These are phyloP conservation scores for Arabidopsis lyrata DNA, from an alignment of 441 rosid genomes.

Conservation along the genomic window DNA sequence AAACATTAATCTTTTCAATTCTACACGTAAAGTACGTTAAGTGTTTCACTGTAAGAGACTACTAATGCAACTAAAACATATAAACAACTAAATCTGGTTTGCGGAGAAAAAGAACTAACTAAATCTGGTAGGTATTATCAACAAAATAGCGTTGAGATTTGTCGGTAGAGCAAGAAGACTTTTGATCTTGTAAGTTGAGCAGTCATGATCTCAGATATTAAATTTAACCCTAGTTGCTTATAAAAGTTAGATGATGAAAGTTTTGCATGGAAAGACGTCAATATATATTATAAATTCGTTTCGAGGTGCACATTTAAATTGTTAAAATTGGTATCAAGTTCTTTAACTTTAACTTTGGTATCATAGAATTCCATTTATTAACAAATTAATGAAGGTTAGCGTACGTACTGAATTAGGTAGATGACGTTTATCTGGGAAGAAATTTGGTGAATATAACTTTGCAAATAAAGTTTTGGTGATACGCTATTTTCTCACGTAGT, in stretches of 20 bases:
- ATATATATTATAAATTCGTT: constrained; percentile 16
- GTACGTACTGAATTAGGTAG: neutral
- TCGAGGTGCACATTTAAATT: constrained; percentile 19
- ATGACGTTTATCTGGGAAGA: neutral
- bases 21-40: neutral
- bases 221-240: constrained; percentile 28
- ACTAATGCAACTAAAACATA: constrained; percentile 5
- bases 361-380: neutral
- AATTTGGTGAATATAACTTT: neutral
- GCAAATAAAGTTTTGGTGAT: neutral
- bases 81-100: neutral
- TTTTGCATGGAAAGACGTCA: constrained; percentile 21
- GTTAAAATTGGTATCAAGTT: constrained; percentile 22
- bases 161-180: constrained; percentile 36
- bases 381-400: neutral
- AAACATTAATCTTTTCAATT: neutral
- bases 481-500: neutral
- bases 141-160: constrained; percentile 32
- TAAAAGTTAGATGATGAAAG: constrained; percentile 3
- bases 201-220: constrained; percentile 23
- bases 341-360: constrained; percentile 25
- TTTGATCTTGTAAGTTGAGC: constrained; percentile 15
- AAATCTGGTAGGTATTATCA: constrained; percentile 23
- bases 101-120: neutral
- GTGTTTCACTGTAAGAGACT: constrained; percentile 2